Base-by-base conservation (phyloP, 495 filamentous ascomycete species). In the Penicillium nucicola region DNA sequence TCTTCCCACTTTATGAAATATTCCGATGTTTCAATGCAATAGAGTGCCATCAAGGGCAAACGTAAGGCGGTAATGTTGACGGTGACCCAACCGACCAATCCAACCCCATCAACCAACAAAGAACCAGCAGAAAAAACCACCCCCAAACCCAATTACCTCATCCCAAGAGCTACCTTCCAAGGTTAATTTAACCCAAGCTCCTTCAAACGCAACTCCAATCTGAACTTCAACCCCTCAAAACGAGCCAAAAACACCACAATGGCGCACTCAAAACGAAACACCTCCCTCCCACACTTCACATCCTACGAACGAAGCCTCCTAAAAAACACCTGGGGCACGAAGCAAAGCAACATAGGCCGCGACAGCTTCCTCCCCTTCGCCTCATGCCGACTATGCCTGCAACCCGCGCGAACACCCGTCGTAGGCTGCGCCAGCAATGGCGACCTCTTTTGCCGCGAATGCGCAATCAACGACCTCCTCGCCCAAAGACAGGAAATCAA, bases 401-500 rank as follows among this genome's bases (percentile, higher is more conserved):
- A 91, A 58, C 84, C 89, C 5, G 87, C 92, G 17, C 84, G 85
- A 14, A 78, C 88, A 23, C 93, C 93, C 0, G 91, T 97, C 12
- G 91, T 98, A 17, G 77, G 80, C 25, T 87, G 84, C 61, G 67
- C 83, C 25, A 79, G 79, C 0, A 82, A 87, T 52, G 93, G 92
- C 42, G 91, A 97, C 65, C 78, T 98, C n/a, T 97, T 97, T 72
- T 98, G 93, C 62, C 82, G 90, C 50, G 93, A 98, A 68, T 98
- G 93, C 70, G 91, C 92, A 9, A 83, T 97, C 22, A 88, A 72
- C 59, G 96, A 97, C 63, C 84, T 98, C 35, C 78, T 98, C 1
- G 81, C 89, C 8, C 93, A 98, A 69, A 81, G 89, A 53, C 88
- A 93, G 69, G 95, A 97, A 66, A 95, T 97, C 58, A 95, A 92